Base-by-base conservation (phyloP, 495 filamentous ascomycete genomes). In the Neurospora sp. region DNA sequence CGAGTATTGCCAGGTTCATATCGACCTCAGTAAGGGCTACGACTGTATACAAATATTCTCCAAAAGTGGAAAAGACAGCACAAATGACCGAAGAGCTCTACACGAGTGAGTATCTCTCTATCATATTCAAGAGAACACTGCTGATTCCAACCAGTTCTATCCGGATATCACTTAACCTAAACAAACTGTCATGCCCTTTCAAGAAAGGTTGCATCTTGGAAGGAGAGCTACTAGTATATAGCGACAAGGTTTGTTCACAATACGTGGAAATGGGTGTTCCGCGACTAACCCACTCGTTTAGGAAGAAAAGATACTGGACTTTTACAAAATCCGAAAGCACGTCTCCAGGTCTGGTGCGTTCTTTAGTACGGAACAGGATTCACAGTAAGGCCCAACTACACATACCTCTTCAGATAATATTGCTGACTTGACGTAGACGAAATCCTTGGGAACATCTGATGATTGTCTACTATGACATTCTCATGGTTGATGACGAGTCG, bases 31-130 rank as follows among this genome's bases (percentile, higher is more conserved):
- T 4, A 89, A 87, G 61, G 76, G 76, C 9, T 76, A 77, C 0
- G 71, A 85, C 4, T 84, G 85, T 40, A 89, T 97, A 9, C 90
- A 91, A 65, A 93, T 97, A 38, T 96, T 96, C 77, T 96, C 93
- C 9, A 97, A 97, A 80, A 94, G 92, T 73, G 93, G 94, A 44
- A 95, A 94, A 76, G 92, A 97, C 74, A 94, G 93, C 9, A 97
- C 93, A 0, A 70, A 79, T 65, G 94, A 96, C 79, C 87, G 91
- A 38, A 77, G 77, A 31, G 85, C 82, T 9, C 80, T 96, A 20
- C 87, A 93, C 72, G 79, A 79, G 85, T 87, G 85, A 69, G 85
- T 75, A 7, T 10, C 18, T 16, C 4, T 35, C 12, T 38, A 7
- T 65, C 9, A 9, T 14, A 6, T 31, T 40, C 5, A 18, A 61